Percentiles rank a stretch among this genome's conserved stretches.
phyloP scores from a whole-genome alignment of 371 early-diverging fungal species.

The Mucor lusitanicus region DNA sequence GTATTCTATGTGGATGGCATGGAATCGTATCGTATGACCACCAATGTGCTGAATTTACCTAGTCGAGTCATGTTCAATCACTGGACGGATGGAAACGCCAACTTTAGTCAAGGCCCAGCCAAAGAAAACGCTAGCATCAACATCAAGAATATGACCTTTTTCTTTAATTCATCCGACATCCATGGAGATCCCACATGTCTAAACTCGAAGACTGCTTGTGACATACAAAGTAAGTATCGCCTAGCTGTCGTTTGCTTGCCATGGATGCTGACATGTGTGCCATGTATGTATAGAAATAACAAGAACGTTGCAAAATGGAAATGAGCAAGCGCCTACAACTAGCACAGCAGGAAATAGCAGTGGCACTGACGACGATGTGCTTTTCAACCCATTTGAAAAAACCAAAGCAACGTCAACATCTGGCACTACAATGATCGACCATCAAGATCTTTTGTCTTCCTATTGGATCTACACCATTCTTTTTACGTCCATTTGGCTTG shows the following conservation, averaged over 20 bases:
- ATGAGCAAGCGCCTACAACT: background rate
- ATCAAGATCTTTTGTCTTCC: background rate
- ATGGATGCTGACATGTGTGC: background rate
- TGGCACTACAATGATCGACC: background rate
- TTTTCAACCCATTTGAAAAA: background rate
- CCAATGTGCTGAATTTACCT: slow-evolving; percentile 31
- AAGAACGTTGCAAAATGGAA: background rate
- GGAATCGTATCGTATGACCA: slow-evolving; percentile 21
- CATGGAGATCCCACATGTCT: background rate
- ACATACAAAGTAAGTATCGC: background rate
- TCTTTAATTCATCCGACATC: slow-evolving; percentile 37
- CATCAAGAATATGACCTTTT: slow-evolving; percentile 40
- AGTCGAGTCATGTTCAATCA: slow-evolving; percentile 44
- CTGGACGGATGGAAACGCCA: slow-evolving; percentile 53
- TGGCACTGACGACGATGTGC: background rate
- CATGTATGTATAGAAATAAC: background rate
- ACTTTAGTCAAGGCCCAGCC: slow-evolving; percentile 41
- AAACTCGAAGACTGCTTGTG: background rate
- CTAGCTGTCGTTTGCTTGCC: background rate
- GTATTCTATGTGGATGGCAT: slow-evolving; percentile 40
- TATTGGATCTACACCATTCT: background rate
- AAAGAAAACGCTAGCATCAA: slow-evolving; percentile 24
- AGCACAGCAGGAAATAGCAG: background rate
- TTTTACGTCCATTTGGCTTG: background rate
- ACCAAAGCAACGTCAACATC: background rate